A percentile compares a stretch with the other conserved stretches of the same genome.
Conservation (phyloP, 306 rosid species). For the Inga leiocalycina region DNA sequence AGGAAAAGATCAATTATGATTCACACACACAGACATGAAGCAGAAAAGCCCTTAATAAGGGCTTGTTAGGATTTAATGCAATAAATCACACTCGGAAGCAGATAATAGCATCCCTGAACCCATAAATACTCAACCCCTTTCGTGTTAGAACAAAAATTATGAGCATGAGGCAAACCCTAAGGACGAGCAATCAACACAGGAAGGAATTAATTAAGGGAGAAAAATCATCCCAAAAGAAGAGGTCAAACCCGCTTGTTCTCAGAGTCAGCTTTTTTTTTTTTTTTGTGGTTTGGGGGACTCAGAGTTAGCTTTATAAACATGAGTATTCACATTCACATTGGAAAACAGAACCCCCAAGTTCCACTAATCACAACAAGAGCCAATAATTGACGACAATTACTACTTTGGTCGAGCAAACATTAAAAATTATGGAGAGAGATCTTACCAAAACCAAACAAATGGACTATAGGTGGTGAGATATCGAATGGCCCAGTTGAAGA, state of each 20-base stretch:
- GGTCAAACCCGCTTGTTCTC: constrained; percentile 49
- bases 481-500: constrained; percentile 9
- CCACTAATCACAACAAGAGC: constrained; percentile 24
- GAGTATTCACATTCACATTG: constrained; percentile 48
- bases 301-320: constrained; percentile 35
- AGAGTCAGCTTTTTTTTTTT: background rate
- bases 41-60: constrained; percentile 29
- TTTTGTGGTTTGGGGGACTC: too few species aligned
- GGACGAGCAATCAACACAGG: constrained; percentile 27
- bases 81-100: constrained; percentile 23
- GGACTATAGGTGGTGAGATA: background rate
- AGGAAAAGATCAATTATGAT: constrained; percentile 5
- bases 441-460: constrained; percentile 44
- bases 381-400: constrained; percentile 28
- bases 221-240: background rate
- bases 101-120: background rate
- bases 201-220: background rate
- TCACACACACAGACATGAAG: constrained; percentile 3
- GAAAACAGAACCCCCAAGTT: constrained; percentile 15
- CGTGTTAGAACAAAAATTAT: constrained; percentile 35
- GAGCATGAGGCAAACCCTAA: constrained; percentile 26
- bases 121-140: constrained; percentile 15
- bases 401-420: background rate
- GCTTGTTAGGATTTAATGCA: constrained; percentile 14
- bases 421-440: background rate